Evolutionary conservation across 768 basidiomycete genomes (phyloP), one percentile per base, ranked within the genome.

Genomic region (Chalciporus pseudorubinellus): DNA sequence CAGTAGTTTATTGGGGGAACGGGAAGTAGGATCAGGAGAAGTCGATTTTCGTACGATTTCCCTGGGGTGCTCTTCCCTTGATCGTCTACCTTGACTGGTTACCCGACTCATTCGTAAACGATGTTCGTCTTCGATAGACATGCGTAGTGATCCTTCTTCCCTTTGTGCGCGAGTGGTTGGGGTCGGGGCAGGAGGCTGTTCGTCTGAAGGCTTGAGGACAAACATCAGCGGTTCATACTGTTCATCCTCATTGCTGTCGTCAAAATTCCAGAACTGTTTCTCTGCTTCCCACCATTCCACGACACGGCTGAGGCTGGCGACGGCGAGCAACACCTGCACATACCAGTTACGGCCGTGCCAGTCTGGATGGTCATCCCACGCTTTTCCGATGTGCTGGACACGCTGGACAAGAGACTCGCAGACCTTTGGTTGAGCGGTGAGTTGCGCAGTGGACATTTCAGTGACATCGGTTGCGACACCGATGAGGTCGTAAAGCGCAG

Each of bases 271-370:
- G 70, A 99, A 99, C 59, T 95, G 92, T 64, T 95, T 95, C 75
- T 98, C 95, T 11, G 97, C 97, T 70, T 97, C 95, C 93, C 94
- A 98, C 95, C 97, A 99, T 65, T 98, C 97, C 56, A 98, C 88
- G 24, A 98, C 97, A 51, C 95, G 88, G 69, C 88, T 91, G 56
- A 99, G 83, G 62, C 92, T 93, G 28, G 97, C 97, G 43, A 98
- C 87, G 19, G 97, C 95, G 44, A 98, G 84, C 5, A 98, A 79
- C 22, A 98, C 87, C 65, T 95, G 94, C 46, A 98, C 94, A 71
- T 98, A 98, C 97, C 95, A 99, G 52, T 89, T 92, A 51, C 95
- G 80, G 21, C 97, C 95, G 59, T 94, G 92, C 90, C 95, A 98
- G 67, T 98, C 94, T 19, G 94, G 92, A 71, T 98, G 92, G 45